Conservation (phyloP, 2,329 filamentous ascomycete genomes). For the Fusarium sp. region DNA sequence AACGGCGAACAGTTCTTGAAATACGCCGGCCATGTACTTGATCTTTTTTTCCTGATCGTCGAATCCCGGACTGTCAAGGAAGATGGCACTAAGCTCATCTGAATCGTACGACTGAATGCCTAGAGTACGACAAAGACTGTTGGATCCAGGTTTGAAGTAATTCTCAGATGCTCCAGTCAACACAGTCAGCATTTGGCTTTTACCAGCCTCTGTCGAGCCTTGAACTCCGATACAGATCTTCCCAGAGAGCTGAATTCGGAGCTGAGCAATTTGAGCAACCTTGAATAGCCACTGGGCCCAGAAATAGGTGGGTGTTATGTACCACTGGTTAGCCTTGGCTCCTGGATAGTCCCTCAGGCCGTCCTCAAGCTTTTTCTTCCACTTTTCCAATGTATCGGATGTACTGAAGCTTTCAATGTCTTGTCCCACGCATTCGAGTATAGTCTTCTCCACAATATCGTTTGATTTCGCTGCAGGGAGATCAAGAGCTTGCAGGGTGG, state of each 20-base stretch:
- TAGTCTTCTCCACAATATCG: not conserved
- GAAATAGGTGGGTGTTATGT: not conserved
- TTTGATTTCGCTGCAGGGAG: not conserved
- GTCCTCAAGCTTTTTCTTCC: not conserved
- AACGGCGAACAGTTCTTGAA: constrained; percentile 11
- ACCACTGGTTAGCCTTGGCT: not conserved
- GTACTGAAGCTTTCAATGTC: not conserved
- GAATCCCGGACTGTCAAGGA: constrained; percentile 2
- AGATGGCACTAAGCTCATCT: not conserved
- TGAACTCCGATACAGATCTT: constrained; percentile 12
- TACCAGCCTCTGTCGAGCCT: constrained; percentile 6
- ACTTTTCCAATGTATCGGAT: not conserved
- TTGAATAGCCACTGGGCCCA: constrained; percentile 8
- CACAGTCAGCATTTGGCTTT: constrained; percentile 12
- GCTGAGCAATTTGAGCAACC: not conserved
- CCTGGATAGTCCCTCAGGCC: not conserved
- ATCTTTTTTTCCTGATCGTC: constrained; percentile 12
- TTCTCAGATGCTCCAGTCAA: not conserved
- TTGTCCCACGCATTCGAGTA: not conserved
- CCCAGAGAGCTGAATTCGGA: not conserved
- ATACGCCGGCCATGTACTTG: constrained; percentile 14
- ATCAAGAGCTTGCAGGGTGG: not conserved
- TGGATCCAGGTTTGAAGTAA: constrained; percentile 10
- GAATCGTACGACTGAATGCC: constrained; percentile 8
- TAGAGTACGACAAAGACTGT: constrained; percentile 5